A percentile compares a stretch with the other conserved stretches of the same genome.
Conservation (phyloP, 805 yeast genomes). For the Metschnikowia drakensbergensis region DNA sequence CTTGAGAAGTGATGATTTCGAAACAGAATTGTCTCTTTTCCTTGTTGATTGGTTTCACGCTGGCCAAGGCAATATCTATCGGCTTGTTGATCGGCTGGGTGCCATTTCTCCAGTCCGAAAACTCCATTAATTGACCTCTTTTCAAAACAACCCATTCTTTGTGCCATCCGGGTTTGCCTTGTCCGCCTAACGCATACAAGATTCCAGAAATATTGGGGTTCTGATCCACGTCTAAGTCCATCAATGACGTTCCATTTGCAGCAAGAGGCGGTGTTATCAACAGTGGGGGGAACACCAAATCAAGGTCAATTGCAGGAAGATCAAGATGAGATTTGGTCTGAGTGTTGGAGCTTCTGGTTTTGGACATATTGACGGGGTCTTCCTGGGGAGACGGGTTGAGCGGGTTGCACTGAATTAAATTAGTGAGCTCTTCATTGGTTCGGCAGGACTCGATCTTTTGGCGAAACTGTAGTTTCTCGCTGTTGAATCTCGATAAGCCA, state of each 20-base stretch:
- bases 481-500: conserved; percentile 35
- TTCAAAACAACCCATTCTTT: conserved; percentile 80
- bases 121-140: conserved; percentile 67
- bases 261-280: conserved; percentile 5
- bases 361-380: not conserved
- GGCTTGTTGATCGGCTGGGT: conserved; percentile 59
- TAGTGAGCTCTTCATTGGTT: conserved; percentile 39
- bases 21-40: conserved; percentile 60
- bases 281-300: conserved; percentile 25
- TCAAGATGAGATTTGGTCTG: not conserved
- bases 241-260: conserved; percentile 7
- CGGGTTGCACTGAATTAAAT: conserved; percentile 25
- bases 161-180: conserved; percentile 74
- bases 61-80: conserved; percentile 66
- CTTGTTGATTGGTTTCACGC: conserved; percentile 46
- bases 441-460: conserved; percentile 40
- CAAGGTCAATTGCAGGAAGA: conserved; percentile 27
- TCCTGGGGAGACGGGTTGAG: conserved; percentile 16
- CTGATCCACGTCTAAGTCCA: conserved; percentile 19
- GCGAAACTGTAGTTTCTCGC: conserved; percentile 39
- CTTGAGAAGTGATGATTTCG: conserved; percentile 68
- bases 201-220: conserved; percentile 43
- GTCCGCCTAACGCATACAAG: conserved; percentile 56
- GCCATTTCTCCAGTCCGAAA: conserved; percentile 76
- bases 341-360: not conserved